Percentiles rank a stretch among this genome's conserved stretches.
Evolutionary conservation across 2,329 filamentous ascomycete species (phyloP).

Genomic region (Ascochyta viciae-villosae): DNA sequence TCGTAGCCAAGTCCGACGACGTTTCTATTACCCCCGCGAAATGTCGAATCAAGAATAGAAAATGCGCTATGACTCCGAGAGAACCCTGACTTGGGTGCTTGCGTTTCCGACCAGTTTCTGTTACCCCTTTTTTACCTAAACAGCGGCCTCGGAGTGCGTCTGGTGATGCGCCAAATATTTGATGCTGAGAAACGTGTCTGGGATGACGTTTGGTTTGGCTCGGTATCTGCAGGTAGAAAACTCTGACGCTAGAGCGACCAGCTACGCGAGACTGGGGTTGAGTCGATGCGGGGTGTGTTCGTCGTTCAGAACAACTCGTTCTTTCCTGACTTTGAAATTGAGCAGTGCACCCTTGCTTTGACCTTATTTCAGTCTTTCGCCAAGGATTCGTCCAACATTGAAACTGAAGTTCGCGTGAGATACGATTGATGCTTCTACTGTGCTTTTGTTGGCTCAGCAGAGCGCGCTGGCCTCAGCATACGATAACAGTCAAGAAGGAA

Average conservation of each 20-base stretch:
- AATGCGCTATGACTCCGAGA: conserved; percentile 28
- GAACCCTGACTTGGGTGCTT: conserved; percentile 20
- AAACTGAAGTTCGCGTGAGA: too few species aligned
- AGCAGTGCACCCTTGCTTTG: not conserved
- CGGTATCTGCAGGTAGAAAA: conserved; percentile 23
- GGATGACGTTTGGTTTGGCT: conserved; percentile 27
- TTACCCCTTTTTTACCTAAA: conserved; percentile 44
- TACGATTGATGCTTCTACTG: not conserved
- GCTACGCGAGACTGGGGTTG: conserved; percentile 16
- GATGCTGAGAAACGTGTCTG: conserved; percentile 15
- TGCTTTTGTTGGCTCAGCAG: not conserved
- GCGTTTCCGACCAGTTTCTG: conserved; percentile 30
- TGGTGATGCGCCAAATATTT: conserved; percentile 32
- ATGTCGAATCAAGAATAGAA: conserved; percentile 18
- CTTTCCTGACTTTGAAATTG: not conserved
- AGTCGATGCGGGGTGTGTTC: conserved; percentile 6
- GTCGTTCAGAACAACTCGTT: not conserved
- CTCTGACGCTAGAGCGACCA: conserved; percentile 22
- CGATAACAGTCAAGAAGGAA: conserved; percentile 46
- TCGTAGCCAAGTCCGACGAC: conserved; percentile 21
- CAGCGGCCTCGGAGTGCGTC: conserved; percentile 17
- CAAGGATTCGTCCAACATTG: too few species aligned
- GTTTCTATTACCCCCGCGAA: conserved; percentile 32
- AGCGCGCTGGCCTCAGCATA: conserved; percentile 35
- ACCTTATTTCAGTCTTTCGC: not conserved